Base-by-base conservation (phyloP, 257 asterid species). In the Echium plantagineum region DNA sequence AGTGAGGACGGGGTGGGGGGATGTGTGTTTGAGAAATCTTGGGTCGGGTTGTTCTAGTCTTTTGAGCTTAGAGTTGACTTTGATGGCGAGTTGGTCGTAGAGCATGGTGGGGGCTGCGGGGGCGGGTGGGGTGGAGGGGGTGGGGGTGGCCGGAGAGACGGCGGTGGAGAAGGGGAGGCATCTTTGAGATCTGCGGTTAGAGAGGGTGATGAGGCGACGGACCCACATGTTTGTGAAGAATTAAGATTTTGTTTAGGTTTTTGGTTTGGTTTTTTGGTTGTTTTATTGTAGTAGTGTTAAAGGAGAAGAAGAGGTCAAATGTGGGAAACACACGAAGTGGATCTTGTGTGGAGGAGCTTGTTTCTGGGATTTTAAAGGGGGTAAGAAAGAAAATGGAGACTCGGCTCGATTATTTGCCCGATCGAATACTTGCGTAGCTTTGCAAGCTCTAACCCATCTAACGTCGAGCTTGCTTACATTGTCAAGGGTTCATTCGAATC, bases 41-140 rank as follows among this genome's bases (percentile, higher is more conserved):
- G 74, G 68, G n/a, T 93, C 93, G 9, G 96, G 91, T 3, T 80
- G 21, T 52, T 89, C 88, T 59, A 93, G 87, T 13, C 56, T 75
- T 13, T 68, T 65, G 60, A 93, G 80, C 70, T 81, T 93, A 1
- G 62, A 15, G 62, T 89, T 86, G 47, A 84, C 91, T 52, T 69
- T 22, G 75, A 83, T 94, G 1, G 99, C 89, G 32, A 89, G 58
- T 9, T 81, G 89, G 47, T 93, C 99, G 81, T 93, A 93, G 89
- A 81, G 71, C 96, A 89, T 93, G 58, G 77, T 76, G 26, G 72
- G 75, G 4, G 91, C 88, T 0, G 84, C 87, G 16, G 85, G 95
- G 9, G 98, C 90, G 5, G 89, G 57, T 1, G 91, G 84, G 30
- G 60, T 68, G 12, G 81, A 26, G 30, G 69, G 66, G 7, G 20